Evolutionary conservation across 768 basidiomycete genomes (phyloP).

Genomic region (Leccinum incarnatum): DNA sequence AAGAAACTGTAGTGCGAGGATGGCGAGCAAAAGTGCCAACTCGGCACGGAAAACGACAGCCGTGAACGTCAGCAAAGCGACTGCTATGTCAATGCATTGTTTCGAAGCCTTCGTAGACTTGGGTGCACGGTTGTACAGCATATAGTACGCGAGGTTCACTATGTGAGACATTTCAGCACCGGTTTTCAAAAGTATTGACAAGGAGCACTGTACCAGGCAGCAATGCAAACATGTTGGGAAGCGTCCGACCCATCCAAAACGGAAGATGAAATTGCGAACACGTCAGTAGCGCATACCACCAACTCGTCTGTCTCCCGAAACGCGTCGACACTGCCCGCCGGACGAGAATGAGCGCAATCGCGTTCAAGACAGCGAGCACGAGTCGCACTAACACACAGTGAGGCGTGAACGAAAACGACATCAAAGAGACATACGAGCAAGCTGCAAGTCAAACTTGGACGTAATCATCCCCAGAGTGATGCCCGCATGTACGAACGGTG

Average conservation of each 20-base stretch:
- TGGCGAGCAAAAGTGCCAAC: slow-evolving; percentile 61
- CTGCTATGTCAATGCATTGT: slow-evolving; percentile 37
- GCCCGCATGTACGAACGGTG: slow-evolving; percentile 46
- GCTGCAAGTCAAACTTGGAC: slow-evolving; percentile 67
- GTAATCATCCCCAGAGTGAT: slow-evolving; percentile 40
- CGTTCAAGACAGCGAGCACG: slow-evolving; percentile 64
- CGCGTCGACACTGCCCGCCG: slow-evolving; percentile 58
- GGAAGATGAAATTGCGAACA: slow-evolving; percentile 86
- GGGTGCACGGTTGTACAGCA: slow-evolving; percentile 41
- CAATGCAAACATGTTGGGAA: slow-evolving; percentile 93
- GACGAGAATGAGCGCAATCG: slow-evolving; percentile 58
- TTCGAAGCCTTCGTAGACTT: slow-evolving; percentile 39
- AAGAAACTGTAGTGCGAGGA: slow-evolving; percentile 56
- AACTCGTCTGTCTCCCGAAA: slow-evolving; percentile 58
- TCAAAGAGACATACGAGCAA: slow-evolving; percentile 50
- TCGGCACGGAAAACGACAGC: slow-evolving; percentile 80
- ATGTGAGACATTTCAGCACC: not conserved
- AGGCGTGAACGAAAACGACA: not conserved
- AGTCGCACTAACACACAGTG: slow-evolving; percentile 57
- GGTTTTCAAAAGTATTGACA: not conserved
- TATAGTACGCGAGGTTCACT: slow-evolving; percentile 57
- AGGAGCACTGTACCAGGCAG: slow-evolving; percentile 56
- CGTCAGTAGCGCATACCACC: slow-evolving; percentile 66
- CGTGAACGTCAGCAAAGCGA: slow-evolving; percentile 63
- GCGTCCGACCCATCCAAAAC: slow-evolving; percentile 90